phyloP scores from a whole-genome alignment of 495 filamentous ascomycete species.

The Lophiotrema nucula region DNA sequence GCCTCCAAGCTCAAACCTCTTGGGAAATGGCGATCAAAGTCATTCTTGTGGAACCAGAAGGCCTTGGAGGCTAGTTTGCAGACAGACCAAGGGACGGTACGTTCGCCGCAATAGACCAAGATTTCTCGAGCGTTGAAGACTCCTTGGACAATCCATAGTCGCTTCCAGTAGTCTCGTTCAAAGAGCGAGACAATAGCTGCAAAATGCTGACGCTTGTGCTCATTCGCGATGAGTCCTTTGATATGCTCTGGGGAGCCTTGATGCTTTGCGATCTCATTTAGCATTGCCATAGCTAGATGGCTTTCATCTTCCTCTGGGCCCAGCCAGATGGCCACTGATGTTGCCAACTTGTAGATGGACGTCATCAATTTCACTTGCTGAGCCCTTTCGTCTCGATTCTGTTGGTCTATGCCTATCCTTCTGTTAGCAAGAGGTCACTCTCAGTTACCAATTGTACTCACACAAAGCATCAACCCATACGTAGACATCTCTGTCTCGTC shows the following conservation, averaged over 20 bases:
- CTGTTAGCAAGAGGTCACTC: background rate
- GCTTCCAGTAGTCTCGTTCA: constrained; percentile 40
- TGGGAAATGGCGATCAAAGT: constrained; percentile 9
- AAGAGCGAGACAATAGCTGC: constrained; percentile 35
- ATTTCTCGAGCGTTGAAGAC: constrained; percentile 34
- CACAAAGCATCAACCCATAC: constrained; percentile 37
- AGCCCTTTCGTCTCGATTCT: constrained; percentile 7
- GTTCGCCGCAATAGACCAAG: constrained; percentile 35
- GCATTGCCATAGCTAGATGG: constrained; percentile 12
- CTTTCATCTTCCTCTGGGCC: constrained; percentile 34
- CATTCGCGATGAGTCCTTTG: constrained; percentile 11
- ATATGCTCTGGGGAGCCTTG: background rate
- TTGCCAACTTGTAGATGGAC: constrained; percentile 39
- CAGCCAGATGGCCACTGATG: constrained; percentile 43
- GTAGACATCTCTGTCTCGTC: constrained; percentile 18
- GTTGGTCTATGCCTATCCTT: constrained; percentile 36
- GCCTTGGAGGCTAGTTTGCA: constrained; percentile 17
- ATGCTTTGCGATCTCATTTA: constrained; percentile 8
- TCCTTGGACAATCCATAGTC: constrained; percentile 42
- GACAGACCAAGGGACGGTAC: constrained; percentile 14
- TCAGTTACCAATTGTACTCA: background rate
- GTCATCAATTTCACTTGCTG: constrained; percentile 24
- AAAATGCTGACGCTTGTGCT: constrained; percentile 22
- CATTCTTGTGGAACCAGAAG: constrained; percentile 5
- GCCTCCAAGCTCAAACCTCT: background rate